These are phyloP conservation scores for Teunomyces stri DNA, from an alignment of 805 yeast species.

Conservation along the genomic window DNA sequence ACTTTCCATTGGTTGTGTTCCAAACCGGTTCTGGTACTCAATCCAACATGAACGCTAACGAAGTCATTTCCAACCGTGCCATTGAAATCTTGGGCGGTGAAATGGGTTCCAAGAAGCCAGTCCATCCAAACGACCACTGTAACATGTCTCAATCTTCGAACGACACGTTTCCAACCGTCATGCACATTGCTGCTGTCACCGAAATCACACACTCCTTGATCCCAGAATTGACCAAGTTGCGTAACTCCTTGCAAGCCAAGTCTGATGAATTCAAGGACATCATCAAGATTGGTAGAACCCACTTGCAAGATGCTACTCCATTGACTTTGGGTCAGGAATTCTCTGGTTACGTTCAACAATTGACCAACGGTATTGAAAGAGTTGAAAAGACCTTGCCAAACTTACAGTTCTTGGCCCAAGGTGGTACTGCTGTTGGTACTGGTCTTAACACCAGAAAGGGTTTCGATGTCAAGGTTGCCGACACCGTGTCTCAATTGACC, in stretches of 20 bases:
- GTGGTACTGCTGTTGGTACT: conserved; percentile 99
- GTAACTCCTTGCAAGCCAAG: conserved; percentile 75
- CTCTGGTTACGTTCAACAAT: conserved; percentile 92
- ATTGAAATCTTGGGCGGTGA: conserved; percentile 92
- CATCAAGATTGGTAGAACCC: conserved; percentile 98
- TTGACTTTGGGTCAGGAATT: conserved; percentile 97
- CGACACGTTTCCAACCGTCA: conserved; percentile 98
- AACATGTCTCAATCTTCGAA: conserved; percentile 98
- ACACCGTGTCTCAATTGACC: conserved; percentile 78
- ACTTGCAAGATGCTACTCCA: conserved; percentile 98
- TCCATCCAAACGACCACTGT: conserved; percentile 98
- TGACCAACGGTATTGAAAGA: conserved; percentile 86
- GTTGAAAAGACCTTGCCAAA: conserved; percentile 74
- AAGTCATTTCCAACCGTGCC: conserved; percentile 97
- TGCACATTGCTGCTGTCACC: conserved; percentile 98
- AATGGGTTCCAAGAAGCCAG: conserved; percentile 88
- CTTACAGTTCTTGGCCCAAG: conserved; percentile 87
- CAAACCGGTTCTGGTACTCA: conserved; percentile 99
- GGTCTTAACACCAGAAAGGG: conserved; percentile 94
- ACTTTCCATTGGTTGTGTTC: conserved; percentile 97
- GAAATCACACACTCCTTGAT: conserved; percentile 74
- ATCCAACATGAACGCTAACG: conserved; percentile 98
- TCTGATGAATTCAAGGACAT: conserved; percentile 81
- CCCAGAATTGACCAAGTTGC: conserved; percentile 77
- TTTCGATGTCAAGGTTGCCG: conserved; percentile 83